Evolutionary conservation across 208 protist genomes (phyloP), one percentile per base, ranked within the genome.

Genomic region (Phytomonas sp.): DNA sequence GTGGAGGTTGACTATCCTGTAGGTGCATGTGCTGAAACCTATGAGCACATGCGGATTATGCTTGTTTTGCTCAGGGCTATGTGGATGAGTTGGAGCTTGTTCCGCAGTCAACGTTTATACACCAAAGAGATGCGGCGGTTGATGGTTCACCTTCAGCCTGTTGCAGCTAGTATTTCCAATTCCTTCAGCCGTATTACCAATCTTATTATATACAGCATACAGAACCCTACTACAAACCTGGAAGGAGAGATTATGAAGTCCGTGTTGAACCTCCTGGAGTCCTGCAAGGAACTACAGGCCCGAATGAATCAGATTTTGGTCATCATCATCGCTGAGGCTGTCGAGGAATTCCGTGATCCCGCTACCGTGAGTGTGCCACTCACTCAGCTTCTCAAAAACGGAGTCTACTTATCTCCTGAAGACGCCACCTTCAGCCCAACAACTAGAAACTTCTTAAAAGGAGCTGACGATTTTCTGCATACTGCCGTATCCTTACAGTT

Each of bases 241-340:
- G 81, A 93, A 74, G 81, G 77, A 20, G 87, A 92, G 31, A 77
- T 95, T 37, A 89, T 82, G 72, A 83, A 89, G 67, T 71, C 79
- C 7, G 81, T 91, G 28, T 69, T 93, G 23, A 86, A 93, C 32
- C 79, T 95, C 62, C 83, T 88, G 9, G 78, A 80, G 32, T 62
- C 78, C 34, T 72, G 66, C 46, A 74, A 91, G 36, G 85, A 85
- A 71, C 70, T 95, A 34, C 78, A 92, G 68, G 60, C 76, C 23
- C 84, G 90, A 59, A 93, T 92, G 82, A 91, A 82, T 60, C 77
- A 93, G 73, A 88, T 93, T 31, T 88, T 95, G 78, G 75, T 93
- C 20, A 76, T 84, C 71, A 62, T 95, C 31, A 93, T 95, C 62
- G 79, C 78, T 56, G 73, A 77, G 30, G 76, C 83, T 11, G 84